Conservation (phyloP, 257 asterid genomes). For the Nicotiana undulata region DNA sequence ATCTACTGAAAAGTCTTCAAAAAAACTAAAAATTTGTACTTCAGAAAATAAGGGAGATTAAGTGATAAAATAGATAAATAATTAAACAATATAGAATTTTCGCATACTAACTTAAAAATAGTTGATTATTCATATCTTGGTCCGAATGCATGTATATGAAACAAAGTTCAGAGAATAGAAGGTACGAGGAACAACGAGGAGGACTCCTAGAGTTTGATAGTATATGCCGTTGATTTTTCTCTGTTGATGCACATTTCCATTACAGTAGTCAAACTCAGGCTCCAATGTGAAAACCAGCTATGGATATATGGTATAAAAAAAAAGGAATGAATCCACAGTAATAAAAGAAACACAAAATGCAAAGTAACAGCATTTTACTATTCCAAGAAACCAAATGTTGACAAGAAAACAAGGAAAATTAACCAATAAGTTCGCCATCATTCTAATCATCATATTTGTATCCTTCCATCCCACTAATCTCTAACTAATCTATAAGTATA, state of each 20-base stretch:
- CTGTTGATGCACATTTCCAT: constrained; percentile 9
- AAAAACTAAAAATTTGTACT: too few relatives aligned
- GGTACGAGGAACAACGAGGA: constrained; percentile 23
- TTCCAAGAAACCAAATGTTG: background rate
- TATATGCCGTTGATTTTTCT: background rate
- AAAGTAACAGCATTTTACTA: constrained; percentile 8
- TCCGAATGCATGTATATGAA: background rate
- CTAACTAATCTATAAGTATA: constrained; percentile 8
- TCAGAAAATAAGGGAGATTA: too few relatives aligned
- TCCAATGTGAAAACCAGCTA: constrained; percentile 10
- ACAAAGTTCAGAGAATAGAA: constrained; percentile 5
- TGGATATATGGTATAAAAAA: background rate
- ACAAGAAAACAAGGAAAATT: constrained; percentile 16
- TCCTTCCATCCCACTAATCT: constrained; percentile 5
- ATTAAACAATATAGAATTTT: too few relatives aligned
- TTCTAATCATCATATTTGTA: constrained; percentile 1
- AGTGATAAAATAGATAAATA: too few relatives aligned
- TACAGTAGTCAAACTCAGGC: constrained; percentile 14
- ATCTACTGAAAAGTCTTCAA: too few relatives aligned
- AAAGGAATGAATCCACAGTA: background rate
- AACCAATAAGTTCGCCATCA: constrained; percentile 12
- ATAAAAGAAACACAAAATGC: background rate
- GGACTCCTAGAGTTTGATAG: background rate
- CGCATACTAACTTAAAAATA: background rate
- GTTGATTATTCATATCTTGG: background rate